Percentiles rank a stretch among this genome's conserved stretches.
Evolutionary conservation across 2,329 filamentous ascomycete genomes (phyloP).

Genomic region (Exserohilum rostratum): DNA sequence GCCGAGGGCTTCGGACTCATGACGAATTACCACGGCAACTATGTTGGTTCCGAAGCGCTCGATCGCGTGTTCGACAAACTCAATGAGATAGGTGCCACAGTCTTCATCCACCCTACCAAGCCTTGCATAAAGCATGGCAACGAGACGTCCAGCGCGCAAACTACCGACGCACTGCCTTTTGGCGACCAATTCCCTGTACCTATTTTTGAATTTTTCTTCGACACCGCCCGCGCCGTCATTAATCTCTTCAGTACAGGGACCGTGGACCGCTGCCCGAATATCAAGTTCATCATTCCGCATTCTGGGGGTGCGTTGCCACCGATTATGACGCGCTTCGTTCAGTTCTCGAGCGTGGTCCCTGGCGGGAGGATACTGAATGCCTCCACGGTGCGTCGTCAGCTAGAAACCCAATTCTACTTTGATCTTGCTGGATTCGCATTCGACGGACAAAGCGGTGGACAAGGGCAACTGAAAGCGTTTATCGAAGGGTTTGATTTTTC

Average conservation of each 20-base stretch:
- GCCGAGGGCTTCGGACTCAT: conserved; percentile 60
- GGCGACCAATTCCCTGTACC: conserved; percentile 50
- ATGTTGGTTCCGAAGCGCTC: conserved; percentile 57
- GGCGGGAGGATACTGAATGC: conserved; percentile 37
- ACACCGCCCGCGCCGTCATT: conserved; percentile 56
- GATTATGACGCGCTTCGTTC: conserved; percentile 53
- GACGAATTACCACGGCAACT: conserved; percentile 61
- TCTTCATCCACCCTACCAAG: conserved; percentile 64
- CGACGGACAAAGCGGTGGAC: conserved; percentile 40
- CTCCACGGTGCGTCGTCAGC: conserved; percentile 37
- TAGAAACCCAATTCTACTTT: conserved; percentile 56
- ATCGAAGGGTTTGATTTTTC: conserved; percentile 50
- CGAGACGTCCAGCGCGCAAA: neutral
- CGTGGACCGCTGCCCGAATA: conserved; percentile 52
- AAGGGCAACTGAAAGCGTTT: conserved; percentile 56
- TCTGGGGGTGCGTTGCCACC: conserved; percentile 55
- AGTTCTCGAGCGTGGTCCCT: conserved; percentile 49
- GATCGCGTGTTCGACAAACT: conserved; percentile 57
- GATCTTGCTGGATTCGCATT: conserved; percentile 61
- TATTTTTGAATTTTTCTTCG: conserved; percentile 61
- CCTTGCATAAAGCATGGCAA: conserved; percentile 45
- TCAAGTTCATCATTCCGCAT: conserved; percentile 58
- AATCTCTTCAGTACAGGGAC: conserved; percentile 59
- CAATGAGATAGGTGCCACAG: conserved; percentile 53
- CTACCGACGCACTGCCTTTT: conserved; percentile 46